These are phyloP conservation scores for Fagopyrum esculentum DNA, from an alignment of 148 eudicot species.

Conservation along the genomic window DNA sequence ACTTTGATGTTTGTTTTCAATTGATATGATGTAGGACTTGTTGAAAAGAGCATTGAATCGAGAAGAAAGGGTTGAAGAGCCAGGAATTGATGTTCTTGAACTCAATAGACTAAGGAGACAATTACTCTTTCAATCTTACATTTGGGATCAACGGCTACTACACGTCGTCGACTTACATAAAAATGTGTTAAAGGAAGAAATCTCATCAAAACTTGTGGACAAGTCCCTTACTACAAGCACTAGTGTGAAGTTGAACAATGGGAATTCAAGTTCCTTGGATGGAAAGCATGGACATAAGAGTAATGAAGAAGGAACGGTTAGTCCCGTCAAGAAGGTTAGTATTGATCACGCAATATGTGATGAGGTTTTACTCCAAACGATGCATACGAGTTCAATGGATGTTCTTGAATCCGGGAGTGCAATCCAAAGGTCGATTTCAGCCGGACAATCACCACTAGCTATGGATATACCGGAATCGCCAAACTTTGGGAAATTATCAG, in stretches of 20 bases:
- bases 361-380: slow-evolving; percentile 8
- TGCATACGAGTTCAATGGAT: slow-evolving; percentile 22
- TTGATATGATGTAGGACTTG: slow-evolving; percentile 42
- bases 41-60: slow-evolving; percentile 41
- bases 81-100: slow-evolving; percentile 70
- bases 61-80: slow-evolving; percentile 40
- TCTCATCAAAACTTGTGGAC: slow-evolving; percentile 23
- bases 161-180: slow-evolving; percentile 45
- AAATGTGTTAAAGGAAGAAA: slow-evolving; percentile 19
- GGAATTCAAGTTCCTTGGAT: background rate
- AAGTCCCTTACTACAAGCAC: slow-evolving; percentile 19
- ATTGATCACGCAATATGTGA: slow-evolving; percentile 21
- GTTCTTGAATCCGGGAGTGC: slow-evolving; percentile 22
- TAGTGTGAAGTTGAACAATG: slow-evolving; percentile 14
- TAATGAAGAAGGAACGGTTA: slow-evolving; percentile 20
- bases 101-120: slow-evolving; percentile 68
- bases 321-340: slow-evolving; percentile 21
- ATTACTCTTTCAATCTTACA: slow-evolving; percentile 66
- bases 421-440: slow-evolving; percentile 42
- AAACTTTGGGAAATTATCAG: slow-evolving; percentile 15
- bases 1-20: no score
- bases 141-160: slow-evolving; percentile 83
- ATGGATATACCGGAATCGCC: slow-evolving; percentile 36
- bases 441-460: slow-evolving; percentile 40
- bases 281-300: slow-evolving; percentile 13